Conservation (phyloP, 305 asterid species). For the Fraxinus dipetala region DNA sequence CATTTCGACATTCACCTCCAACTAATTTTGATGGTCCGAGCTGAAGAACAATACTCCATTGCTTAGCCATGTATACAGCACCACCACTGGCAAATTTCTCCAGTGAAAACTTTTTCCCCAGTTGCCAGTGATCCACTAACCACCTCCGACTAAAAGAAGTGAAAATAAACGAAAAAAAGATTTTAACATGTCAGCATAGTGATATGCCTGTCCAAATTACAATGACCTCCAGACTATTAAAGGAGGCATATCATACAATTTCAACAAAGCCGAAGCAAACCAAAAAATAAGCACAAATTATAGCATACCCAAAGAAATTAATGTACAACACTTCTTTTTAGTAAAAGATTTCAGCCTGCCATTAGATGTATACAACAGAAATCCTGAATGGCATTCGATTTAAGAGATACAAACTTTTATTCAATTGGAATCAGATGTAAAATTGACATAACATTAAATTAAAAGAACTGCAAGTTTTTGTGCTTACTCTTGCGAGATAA, state of each 20-base stretch:
- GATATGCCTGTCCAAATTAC: background rate
- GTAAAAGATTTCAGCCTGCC: background rate
- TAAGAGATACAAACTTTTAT: constrained; percentile 13
- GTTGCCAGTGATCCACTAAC: background rate
- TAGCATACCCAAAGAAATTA: background rate
- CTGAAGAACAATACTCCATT: background rate
- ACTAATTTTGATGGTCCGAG: background rate
- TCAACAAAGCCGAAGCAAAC: constrained; percentile 21
- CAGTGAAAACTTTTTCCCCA: background rate
- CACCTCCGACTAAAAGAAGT: background rate
- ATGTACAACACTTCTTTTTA: background rate
- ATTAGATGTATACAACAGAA: constrained; percentile 6
- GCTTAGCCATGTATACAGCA: background rate
- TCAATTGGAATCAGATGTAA: constrained; percentile 14
- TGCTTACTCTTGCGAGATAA: constrained; percentile 90
- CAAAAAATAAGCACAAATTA: background rate
- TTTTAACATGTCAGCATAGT: background rate
- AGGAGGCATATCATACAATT: constrained; percentile 17
- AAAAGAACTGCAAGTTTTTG: constrained; percentile 18
- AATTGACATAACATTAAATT: background rate
- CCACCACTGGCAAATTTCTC: background rate
- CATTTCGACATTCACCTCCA: background rate
- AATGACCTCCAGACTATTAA: background rate
- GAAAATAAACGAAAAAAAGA: background rate
- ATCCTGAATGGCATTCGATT: background rate